phyloP scores from a whole-genome alignment of 352 stramenopile species.

The Phytophthora podocarpi region DNA sequence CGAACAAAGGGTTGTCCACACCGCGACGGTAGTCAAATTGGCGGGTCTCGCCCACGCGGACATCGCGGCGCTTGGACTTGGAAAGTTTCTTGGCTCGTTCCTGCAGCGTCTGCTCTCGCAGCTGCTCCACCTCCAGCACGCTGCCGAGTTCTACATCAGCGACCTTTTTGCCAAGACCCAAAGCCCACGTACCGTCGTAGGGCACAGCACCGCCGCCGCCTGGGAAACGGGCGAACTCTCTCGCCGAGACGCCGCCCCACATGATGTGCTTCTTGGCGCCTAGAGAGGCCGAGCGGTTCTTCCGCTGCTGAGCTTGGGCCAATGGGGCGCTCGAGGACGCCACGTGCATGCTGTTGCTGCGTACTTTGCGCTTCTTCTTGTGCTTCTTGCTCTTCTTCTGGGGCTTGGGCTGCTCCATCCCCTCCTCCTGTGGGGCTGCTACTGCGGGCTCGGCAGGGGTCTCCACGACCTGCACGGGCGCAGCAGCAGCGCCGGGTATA shows the following conservation, averaged over 20 bases:
- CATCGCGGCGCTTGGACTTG: slow-evolving; percentile 57
- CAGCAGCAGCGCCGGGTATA: slow-evolving; percentile 31
- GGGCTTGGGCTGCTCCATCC: slow-evolving; percentile 28
- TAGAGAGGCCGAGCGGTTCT: slow-evolving; percentile 71
- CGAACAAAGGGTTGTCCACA: slow-evolving; percentile 79
- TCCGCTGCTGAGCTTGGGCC: slow-evolving; percentile 34
- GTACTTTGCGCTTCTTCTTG: slow-evolving; percentile 74
- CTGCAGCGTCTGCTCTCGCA: slow-evolving; percentile 54
- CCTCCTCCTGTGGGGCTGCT: slow-evolving; percentile 9
- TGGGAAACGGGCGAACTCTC: slow-evolving; percentile 83
- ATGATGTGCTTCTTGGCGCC: slow-evolving; percentile 72
- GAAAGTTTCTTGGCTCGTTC: slow-evolving; percentile 62
- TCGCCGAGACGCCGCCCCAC: slow-evolving; percentile 71
- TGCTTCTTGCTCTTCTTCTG: slow-evolving; percentile 77
- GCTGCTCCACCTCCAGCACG: slow-evolving; percentile 71
- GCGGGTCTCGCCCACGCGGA: slow-evolving; percentile 71
- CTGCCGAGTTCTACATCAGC: slow-evolving; percentile 72
- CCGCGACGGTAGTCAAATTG: slow-evolving; percentile 86
- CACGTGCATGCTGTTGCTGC: slow-evolving; percentile 74
- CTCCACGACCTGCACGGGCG: slow-evolving; percentile 46
- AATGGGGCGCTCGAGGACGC: slow-evolving; percentile 27
- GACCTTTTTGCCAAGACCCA: slow-evolving; percentile 68
- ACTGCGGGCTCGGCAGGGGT: slow-evolving; percentile 29
- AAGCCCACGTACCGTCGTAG: slow-evolving; percentile 82
- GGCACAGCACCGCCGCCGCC: slow-evolving; percentile 76